Conservation (phyloP, 768 basidiomycete species). For the Psilocybe cyanescens region DNA sequence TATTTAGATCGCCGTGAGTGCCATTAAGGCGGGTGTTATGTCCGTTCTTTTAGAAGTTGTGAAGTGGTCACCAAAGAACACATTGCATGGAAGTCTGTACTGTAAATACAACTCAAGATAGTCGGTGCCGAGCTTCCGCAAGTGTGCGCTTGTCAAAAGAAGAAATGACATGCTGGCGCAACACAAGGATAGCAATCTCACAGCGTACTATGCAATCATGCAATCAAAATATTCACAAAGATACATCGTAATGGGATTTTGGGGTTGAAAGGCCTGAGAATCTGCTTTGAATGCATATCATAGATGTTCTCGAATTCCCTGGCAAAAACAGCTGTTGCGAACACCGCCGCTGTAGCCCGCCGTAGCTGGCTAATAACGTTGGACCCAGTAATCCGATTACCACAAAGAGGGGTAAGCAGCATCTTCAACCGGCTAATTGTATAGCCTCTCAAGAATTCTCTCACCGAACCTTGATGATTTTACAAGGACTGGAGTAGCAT, state of each 20-base stretch:
- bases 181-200: not conserved
- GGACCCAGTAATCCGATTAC: not conserved
- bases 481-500: not conserved
- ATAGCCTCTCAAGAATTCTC: not conserved
- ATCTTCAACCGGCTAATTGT: not conserved
- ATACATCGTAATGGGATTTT: not conserved
- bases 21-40: not conserved
- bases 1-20: not conserved
- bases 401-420: not conserved
- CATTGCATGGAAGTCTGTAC: not conserved
- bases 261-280: conserved; percentile 1
- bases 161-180: conserved; percentile 1
- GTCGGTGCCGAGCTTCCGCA: conserved; percentile 8
- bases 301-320: not conserved
- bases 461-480: not conserved
- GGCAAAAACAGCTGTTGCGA: not conserved
- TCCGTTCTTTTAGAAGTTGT: not conserved
- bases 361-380: not conserved
- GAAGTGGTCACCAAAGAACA: not conserved
- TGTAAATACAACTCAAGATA: not conserved
- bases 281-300: not conserved
- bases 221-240: not conserved
- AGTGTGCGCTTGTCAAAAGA: not conserved
- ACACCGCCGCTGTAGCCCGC: not conserved
- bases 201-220: not conserved